A percentile compares a stretch with the other conserved stretches of the same genome.
These are phyloP conservation scores for Colletotrichum tropicicola DNA, from an alignment of 2,329 filamentous ascomycete genomes.

Conservation along the genomic window DNA sequence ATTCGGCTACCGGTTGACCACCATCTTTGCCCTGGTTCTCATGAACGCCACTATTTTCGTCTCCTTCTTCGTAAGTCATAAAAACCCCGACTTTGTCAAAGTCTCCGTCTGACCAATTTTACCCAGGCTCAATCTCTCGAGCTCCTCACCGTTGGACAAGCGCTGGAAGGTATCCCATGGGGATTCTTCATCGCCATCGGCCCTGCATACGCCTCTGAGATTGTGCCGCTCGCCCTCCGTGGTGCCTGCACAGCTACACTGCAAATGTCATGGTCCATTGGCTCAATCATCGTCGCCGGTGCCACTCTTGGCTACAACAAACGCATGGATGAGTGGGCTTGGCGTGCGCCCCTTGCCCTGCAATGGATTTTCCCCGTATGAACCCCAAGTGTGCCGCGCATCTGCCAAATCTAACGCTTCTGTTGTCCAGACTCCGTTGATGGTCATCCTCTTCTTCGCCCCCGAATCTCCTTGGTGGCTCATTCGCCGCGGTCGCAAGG, in stretches of 20 bases:
- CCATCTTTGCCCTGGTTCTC: conserved; percentile 38
- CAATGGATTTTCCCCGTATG: conserved; percentile 64
- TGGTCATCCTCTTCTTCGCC: conserved; percentile 58
- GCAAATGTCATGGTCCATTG: conserved; percentile 73
- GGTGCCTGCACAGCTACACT: conserved; percentile 66
- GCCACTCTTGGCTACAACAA: conserved; percentile 62
- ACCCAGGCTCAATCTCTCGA: conserved; percentile 46
- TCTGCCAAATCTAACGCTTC: not conserved
- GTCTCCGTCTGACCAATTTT: conserved; percentile 26
- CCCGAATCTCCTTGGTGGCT: conserved; percentile 65
- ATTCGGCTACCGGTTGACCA: conserved; percentile 48
- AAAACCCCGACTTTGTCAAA: rapidly evolving
- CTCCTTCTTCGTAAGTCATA: conserved; percentile 58
- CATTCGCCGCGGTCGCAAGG: conserved; percentile 54
- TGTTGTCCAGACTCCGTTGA: conserved; percentile 52
- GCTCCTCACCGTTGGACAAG: conserved; percentile 59
- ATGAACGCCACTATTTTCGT: conserved; percentile 50
- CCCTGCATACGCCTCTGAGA: conserved; percentile 68
- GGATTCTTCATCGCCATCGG: conserved; percentile 71
- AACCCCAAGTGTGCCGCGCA: rapidly evolving
- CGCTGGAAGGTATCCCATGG: conserved; percentile 69
- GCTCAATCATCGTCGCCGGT: conserved; percentile 65
- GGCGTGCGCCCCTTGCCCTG: conserved; percentile 60
- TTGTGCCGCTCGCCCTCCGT: conserved; percentile 65
- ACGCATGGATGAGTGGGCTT: conserved; percentile 39